phyloP scores from a whole-genome alignment of 306 rosid species.

The Citrullus colocynthis region DNA sequence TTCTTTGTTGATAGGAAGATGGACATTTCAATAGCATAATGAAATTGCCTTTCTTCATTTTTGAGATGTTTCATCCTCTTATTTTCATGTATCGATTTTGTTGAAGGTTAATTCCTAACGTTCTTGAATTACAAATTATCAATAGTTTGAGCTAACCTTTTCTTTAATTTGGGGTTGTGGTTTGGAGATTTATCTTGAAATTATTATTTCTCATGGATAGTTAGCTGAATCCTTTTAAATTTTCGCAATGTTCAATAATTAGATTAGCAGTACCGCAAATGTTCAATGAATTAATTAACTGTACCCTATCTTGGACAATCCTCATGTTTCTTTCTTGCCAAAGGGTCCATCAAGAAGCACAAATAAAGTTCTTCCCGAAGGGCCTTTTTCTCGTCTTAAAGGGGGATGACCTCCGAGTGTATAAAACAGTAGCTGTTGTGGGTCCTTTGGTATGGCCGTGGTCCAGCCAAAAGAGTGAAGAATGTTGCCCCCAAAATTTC shows the following conservation, averaged over 20 bases:
- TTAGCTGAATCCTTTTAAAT: neutral
- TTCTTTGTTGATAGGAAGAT: too few relatives aligned
- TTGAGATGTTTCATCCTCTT: neutral
- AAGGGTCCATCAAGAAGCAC: too few relatives aligned
- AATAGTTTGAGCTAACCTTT: neutral
- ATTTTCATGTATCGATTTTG: neutral
- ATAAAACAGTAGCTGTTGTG: too few relatives aligned
- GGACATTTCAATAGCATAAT: neutral
- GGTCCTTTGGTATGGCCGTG: too few relatives aligned
- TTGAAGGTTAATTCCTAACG: neutral
- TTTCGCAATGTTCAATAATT: neutral
- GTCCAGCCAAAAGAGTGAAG: too few relatives aligned
- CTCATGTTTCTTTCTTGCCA: too few relatives aligned
- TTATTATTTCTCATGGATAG: neutral
- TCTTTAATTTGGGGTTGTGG: neutral
- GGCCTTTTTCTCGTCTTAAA: too few relatives aligned
- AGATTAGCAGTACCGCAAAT: neutral
- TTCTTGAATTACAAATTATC: neutral
- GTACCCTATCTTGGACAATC: too few relatives aligned
- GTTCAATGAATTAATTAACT: too few relatives aligned
- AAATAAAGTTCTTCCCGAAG: too few relatives aligned
- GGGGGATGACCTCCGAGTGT: too few relatives aligned
- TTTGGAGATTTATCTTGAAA: neutral
- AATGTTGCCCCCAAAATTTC: too few relatives aligned
- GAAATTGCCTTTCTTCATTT: neutral